phyloP scores from a whole-genome alignment of 805 yeast genomes.

The Candida tibetensis region DNA sequence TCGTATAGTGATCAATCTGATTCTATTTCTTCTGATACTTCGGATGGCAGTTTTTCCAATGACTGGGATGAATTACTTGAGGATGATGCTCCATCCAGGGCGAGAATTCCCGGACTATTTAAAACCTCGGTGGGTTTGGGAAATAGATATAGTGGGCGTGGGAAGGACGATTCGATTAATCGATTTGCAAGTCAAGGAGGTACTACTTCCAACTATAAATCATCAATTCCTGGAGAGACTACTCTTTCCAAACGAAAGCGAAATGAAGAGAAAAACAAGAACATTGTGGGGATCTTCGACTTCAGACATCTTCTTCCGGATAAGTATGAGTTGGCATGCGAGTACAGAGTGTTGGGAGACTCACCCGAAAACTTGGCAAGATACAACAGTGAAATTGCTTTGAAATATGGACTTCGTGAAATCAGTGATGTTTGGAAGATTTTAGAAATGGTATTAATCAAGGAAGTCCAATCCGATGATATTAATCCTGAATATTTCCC shows the following conservation, averaged over 20 bases:
- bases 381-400: conserved; percentile 71
- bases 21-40: conserved; percentile 13
- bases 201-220: conserved; percentile 32
- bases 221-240: conserved; percentile 39
- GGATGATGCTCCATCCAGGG: conserved; percentile 51
- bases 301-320: conserved; percentile 73
- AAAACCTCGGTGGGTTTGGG: conserved; percentile 41
- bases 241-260: conserved; percentile 21
- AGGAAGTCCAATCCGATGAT: conserved; percentile 32
- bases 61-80: conserved; percentile 67
- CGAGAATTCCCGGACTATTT: conserved; percentile 52
- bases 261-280: conserved; percentile 30
- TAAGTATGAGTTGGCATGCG: conserved; percentile 64
- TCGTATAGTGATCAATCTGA: conserved; percentile 13
- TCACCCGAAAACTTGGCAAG: conserved; percentile 62
- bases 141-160: conserved; percentile 22
- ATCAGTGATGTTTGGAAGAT: conserved; percentile 76
- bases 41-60: conserved; percentile 61
- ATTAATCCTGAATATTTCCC: conserved; percentile 11
- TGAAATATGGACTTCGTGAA: conserved; percentile 55
- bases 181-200: conserved; percentile 40
- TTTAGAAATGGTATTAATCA: conserved; percentile 45
- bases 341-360: conserved; percentile 62
- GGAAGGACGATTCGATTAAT: conserved; percentile 26
- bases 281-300: conserved; percentile 62